These are phyloP conservation scores for Prinsepia uniflora DNA, from an alignment of 306 rosid genomes.

Conservation along the genomic window DNA sequence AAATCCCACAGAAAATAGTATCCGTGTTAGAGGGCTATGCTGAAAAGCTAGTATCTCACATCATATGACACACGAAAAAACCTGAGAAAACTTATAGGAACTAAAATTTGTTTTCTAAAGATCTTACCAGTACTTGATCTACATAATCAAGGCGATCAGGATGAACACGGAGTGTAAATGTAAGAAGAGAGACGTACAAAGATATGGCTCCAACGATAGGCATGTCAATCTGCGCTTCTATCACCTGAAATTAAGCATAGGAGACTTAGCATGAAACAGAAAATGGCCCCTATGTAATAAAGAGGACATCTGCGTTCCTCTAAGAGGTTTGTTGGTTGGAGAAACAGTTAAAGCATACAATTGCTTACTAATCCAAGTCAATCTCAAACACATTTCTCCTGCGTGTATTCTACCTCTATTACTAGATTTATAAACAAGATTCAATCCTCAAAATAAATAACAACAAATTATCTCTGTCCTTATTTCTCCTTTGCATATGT, in stretches of 20 bases:
- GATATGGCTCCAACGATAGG: conserved; percentile 45
- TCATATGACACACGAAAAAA: neutral
- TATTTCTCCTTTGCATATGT: neutral
- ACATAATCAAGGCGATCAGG: conserved; percentile 53
- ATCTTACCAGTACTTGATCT: conserved; percentile 47
- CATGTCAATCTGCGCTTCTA: conserved; percentile 51
- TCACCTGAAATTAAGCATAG: conserved; percentile 28
- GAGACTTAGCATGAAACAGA: neutral
- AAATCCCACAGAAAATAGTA: neutral
- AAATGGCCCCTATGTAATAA: neutral
- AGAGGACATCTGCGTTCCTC: neutral
- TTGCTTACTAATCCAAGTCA: neutral
- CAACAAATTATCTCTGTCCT: neutral
- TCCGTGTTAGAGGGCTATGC: neutral
- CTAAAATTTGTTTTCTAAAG: conserved; percentile 7
- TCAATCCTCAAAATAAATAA: no score
- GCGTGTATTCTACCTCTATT: neutral
- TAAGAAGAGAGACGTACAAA: conserved; percentile 48
- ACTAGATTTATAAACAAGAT: neutral
- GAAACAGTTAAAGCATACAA: neutral
- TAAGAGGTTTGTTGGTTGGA: neutral
- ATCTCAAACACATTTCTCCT: neutral
- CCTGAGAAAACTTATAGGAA: neutral
- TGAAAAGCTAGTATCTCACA: neutral
- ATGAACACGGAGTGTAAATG: conserved; percentile 51